These are phyloP conservation scores for Linnemannia exigua DNA, from an alignment of 192 early-diverging fungal species.

Conservation along the genomic window DNA sequence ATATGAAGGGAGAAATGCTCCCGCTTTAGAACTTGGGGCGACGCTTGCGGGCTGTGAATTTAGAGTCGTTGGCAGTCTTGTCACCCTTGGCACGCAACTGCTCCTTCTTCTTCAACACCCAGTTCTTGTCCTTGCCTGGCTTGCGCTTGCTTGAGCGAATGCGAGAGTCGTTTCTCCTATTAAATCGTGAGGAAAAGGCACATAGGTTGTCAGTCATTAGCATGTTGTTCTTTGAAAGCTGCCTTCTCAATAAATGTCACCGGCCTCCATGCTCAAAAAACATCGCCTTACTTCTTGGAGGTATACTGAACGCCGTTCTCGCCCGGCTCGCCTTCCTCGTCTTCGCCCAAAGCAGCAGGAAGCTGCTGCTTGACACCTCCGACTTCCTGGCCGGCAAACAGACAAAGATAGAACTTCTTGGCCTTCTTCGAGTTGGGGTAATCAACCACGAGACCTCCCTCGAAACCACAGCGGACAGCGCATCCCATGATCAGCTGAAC, in stretches of 20 bases:
- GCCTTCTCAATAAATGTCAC: too few species aligned
- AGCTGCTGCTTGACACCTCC: constrained; percentile 66
- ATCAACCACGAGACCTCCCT: constrained; percentile 95
- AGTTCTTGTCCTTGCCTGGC: constrained; percentile 87
- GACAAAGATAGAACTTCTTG: constrained; percentile 96
- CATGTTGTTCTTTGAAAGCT: too few species aligned
- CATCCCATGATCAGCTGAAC: constrained; percentile 91
- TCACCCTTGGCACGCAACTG: constrained; percentile 82
- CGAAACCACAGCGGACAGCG: constrained; percentile 95
- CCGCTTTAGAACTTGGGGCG: constrained; percentile 81
- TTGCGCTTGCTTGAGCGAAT: constrained; percentile 64
- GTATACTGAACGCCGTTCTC: constrained; percentile 61
- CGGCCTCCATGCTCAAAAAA: neutral
- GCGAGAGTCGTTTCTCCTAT: constrained; percentile 54
- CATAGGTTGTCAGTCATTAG: neutral
- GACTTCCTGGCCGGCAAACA: constrained; percentile 92
- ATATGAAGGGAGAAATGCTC: neutral
- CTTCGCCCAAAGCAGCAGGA: constrained; percentile 74
- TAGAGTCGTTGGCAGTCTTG: constrained; percentile 85
- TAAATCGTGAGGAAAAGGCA: neutral
- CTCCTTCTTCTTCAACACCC: constrained; percentile 94
- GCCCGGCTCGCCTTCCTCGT: constrained; percentile 64
- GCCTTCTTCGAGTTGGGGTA: constrained; percentile 98
- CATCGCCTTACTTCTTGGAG: constrained; percentile 45
- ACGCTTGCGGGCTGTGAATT: constrained; percentile 96